These are phyloP conservation scores for Bondarzewia mesenterica DNA, from an alignment of 1,284 basidiomycete genomes.

Conservation along the genomic window DNA sequence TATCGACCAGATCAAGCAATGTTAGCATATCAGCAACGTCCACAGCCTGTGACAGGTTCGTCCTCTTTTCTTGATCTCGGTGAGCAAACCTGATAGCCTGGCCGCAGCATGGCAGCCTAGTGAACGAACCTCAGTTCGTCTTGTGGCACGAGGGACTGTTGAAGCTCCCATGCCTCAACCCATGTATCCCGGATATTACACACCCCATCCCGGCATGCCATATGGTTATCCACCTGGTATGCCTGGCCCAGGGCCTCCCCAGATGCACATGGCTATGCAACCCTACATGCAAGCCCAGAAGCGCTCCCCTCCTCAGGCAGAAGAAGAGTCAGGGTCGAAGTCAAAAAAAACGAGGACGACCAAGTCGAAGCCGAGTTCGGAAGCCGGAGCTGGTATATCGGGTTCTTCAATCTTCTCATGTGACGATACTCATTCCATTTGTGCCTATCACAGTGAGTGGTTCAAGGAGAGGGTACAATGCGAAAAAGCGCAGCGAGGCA, in stretches of 20 bases:
- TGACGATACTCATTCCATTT: constrained; percentile 7
- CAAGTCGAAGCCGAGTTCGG: constrained; percentile 24
- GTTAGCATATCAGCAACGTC: constrained; percentile 4
- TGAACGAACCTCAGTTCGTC: constrained; percentile 47
- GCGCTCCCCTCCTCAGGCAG: constrained; percentile 27
- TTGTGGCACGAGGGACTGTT: constrained; percentile 40
- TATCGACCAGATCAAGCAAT: constrained; percentile 3
- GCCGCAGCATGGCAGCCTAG: constrained; percentile 35
- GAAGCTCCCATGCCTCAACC: constrained; percentile 17
- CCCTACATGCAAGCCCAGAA: constrained; percentile 20
- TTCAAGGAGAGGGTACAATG: constrained; percentile 55
- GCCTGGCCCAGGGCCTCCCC: not conserved
- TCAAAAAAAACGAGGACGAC: constrained; percentile 34
- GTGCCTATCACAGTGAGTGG: constrained; percentile 24
- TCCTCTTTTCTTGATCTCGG: constrained; percentile 6
- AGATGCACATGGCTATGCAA: not conserved
- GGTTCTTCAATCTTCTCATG: constrained; percentile 1
- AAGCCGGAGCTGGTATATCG: constrained; percentile 11
- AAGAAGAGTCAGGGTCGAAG: constrained; percentile 28
- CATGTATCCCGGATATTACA: constrained; percentile 14
- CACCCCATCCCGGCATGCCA: constrained; percentile 9
- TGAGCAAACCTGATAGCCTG: constrained; percentile 1
- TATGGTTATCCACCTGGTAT: not conserved
- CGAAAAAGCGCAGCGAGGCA: constrained; percentile 62
- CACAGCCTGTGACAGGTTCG: constrained; percentile 7